Conservation (phyloP, 768 basidiomycete genomes). For the Amanita pallidorosea region DNA sequence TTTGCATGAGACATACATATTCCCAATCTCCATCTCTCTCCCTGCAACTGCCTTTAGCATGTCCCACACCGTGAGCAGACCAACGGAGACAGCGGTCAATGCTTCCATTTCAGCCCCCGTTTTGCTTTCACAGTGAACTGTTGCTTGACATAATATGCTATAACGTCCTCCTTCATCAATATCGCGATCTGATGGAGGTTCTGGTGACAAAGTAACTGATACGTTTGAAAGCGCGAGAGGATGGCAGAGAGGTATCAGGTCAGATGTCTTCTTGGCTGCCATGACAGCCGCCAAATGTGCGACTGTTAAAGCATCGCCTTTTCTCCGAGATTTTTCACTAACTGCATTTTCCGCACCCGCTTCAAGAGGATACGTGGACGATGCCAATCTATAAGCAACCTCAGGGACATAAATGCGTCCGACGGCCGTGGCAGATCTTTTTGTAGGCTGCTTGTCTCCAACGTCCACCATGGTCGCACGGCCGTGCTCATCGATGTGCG, state of each 20-base stretch:
- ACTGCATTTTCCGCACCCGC: slow-evolving; percentile 22
- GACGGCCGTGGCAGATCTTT: slow-evolving; percentile 61
- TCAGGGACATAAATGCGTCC: slow-evolving; percentile 63
- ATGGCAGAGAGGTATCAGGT: slow-evolving; percentile 83
- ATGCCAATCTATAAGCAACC: slow-evolving; percentile 56
- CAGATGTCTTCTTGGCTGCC: slow-evolving; percentile 75
- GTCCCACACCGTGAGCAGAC: slow-evolving; percentile 81
- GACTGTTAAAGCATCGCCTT: slow-evolving; percentile 64
- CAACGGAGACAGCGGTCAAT: slow-evolving; percentile 69
- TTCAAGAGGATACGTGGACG: slow-evolving; percentile 24
- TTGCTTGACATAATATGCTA: slow-evolving; percentile 54
- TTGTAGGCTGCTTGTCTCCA: slow-evolving; percentile 45
- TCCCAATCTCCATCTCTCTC: slow-evolving; percentile 73
- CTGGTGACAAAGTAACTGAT: slow-evolving; percentile 48
- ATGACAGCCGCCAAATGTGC: slow-evolving; percentile 84
- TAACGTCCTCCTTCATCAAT: slow-evolving; percentile 15
- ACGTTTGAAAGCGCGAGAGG: slow-evolving; percentile 67
- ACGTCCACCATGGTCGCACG: slow-evolving; percentile 82
- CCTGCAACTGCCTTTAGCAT: slow-evolving; percentile 90
- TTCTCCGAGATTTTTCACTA: slow-evolving; percentile 38
- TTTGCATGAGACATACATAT: slow-evolving; percentile 56
- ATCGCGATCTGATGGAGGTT: slow-evolving; percentile 12
- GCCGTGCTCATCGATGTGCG: slow-evolving; percentile 66
- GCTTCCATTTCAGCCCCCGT: slow-evolving; percentile 95
- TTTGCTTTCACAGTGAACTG: slow-evolving; percentile 66